Evolutionary conservation across 2,329 filamentous ascomycete genomes (phyloP).

Genomic region (Colletotrichum incanum): DNA sequence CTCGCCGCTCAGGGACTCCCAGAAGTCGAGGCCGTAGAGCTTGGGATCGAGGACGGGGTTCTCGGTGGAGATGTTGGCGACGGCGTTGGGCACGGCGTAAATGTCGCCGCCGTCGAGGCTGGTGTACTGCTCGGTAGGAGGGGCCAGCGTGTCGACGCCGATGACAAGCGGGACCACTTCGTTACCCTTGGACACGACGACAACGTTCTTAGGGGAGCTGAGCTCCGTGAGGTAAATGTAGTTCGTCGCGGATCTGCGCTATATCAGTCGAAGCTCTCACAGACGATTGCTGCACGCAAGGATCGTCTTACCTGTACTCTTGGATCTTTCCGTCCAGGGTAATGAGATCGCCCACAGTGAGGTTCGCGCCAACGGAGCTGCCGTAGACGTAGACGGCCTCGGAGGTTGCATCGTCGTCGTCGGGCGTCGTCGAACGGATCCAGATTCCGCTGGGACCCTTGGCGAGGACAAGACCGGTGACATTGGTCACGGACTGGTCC

Average conservation of each 20-base stretch:
- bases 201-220: constrained; percentile 67
- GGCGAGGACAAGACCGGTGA: constrained; percentile 77
- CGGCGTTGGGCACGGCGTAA: constrained; percentile 76
- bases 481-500: constrained; percentile 69
- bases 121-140: constrained; percentile 75
- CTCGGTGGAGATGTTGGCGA: constrained; percentile 67
- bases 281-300: not conserved
- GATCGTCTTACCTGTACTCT: constrained; percentile 65
- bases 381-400: constrained; percentile 78
- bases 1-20: constrained; percentile 79
- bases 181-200: constrained; percentile 68
- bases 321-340: constrained; percentile 72
- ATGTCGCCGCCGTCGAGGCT: constrained; percentile 76
- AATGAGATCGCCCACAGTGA: constrained; percentile 75
- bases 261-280: constrained; percentile 11
- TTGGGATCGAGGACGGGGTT: constrained; percentile 75
- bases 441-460: constrained; percentile 75
- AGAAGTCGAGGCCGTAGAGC: constrained; percentile 80
- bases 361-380: constrained; percentile 63
- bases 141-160: constrained; percentile 69
- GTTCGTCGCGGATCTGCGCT: constrained; percentile 64
- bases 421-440: constrained; percentile 72
- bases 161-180: constrained; percentile 72
- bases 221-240: constrained; percentile 79
- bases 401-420: constrained; percentile 71